These are phyloP conservation scores for Lantana camara DNA, from an alignment of 257 asterid genomes.

Conservation along the genomic window DNA sequence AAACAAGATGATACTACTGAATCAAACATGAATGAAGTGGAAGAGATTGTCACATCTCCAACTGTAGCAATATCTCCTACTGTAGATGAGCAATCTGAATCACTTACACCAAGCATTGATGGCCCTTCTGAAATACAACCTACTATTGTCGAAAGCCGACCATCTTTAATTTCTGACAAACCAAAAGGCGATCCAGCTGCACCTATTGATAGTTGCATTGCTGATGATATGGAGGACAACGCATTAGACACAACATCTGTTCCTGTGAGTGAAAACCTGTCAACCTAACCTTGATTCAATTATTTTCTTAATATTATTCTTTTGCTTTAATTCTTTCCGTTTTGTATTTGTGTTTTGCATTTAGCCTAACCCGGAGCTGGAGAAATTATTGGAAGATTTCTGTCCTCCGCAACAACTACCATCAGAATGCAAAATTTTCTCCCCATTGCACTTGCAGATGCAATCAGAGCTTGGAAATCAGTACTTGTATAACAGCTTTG, in stretches of 20 bases:
- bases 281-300: not conserved
- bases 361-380: conserved; percentile 73
- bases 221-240: conserved; percentile 34
- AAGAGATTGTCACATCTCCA: conserved; percentile 52
- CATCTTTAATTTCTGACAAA: conserved; percentile 30
- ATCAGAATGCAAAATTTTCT: conserved; percentile 57
- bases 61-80: conserved; percentile 38
- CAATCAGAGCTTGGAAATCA: conserved; percentile 64
- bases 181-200: conserved; percentile 27
- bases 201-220: conserved; percentile 28
- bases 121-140: conserved; percentile 35
- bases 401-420: conserved; percentile 37
- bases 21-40: conserved; percentile 51
- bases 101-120: conserved; percentile 41
- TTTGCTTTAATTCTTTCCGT: conserved; percentile 5
- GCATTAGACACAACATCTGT: conserved; percentile 31
- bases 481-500: conserved; percentile 31
- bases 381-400: conserved; percentile 45
- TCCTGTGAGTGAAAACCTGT: conserved; percentile 51
- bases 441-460: conserved; percentile 75
- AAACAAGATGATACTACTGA: conserved; percentile 60
- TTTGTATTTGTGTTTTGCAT: conserved; percentile 21
- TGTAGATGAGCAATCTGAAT: conserved; percentile 57
- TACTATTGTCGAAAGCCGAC: conserved; percentile 33
- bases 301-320: not conserved